Evolutionary conservation across 352 stramenopile genomes (phyloP).

Genomic region (Pythium diclinum): DNA sequence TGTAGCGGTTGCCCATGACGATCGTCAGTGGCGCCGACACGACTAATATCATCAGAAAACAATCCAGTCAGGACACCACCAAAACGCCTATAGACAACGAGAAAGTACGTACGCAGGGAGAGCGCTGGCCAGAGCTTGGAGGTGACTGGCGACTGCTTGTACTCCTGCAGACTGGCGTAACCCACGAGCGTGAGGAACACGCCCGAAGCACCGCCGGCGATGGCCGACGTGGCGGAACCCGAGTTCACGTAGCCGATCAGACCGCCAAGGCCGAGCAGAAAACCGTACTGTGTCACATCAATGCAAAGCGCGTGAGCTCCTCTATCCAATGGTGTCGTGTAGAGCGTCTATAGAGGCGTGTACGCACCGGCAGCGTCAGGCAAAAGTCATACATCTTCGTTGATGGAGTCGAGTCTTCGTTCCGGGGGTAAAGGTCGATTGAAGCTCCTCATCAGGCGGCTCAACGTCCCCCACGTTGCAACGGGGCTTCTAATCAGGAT

Average conservation of each 20-base stretch:
- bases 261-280: conserved; percentile 65
- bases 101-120: conserved; percentile 36
- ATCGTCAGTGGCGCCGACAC: conserved; percentile 68
- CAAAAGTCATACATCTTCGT: conserved; percentile 84
- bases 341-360: neutral
- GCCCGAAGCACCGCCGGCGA: conserved; percentile 61
- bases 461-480: neutral
- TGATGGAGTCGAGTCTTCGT: neutral
- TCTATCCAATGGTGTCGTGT: conserved; percentile 21
- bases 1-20: conserved; percentile 75
- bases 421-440: conserved; percentile 15
- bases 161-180: conserved; percentile 85
- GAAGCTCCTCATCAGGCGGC: conserved; percentile 5
- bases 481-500: neutral
- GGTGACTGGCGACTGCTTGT: conserved; percentile 70
- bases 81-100: neutral
- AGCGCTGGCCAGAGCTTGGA: conserved; percentile 79
- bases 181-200: conserved; percentile 76
- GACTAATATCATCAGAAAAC: conserved; percentile 12
- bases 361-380: conserved; percentile 81
- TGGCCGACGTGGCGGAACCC: conserved; percentile 58
- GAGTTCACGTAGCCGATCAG: conserved; percentile 76
- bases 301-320: conserved; percentile 14
- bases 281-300: conserved; percentile 53
- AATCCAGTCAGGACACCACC: neutral